Evolutionary conservation across 495 filamentous ascomycete species (phyloP), one percentile per base, ranked within the genome.

Genomic region (Talaromyces stipitatus): DNA sequence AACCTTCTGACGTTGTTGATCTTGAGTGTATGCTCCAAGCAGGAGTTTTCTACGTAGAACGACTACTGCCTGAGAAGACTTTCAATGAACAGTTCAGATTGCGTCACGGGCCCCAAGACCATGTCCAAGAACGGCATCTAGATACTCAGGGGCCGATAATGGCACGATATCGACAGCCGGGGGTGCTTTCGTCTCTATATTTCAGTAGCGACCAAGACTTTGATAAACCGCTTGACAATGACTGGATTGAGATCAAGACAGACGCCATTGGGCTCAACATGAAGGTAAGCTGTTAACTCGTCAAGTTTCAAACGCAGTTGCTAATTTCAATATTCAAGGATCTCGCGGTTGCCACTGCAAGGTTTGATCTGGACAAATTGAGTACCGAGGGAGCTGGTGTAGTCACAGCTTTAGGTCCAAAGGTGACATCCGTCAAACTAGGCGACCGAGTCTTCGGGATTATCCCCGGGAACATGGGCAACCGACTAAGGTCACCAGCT

Each of bases 361-460:
- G 33, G 30, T 61, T 60, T 16, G 54, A 62, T 18, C 64, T 65
- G 45, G 14, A 50, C 16, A 4, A 7, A 3, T 62, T 81, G 3
- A 77, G 79, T 6, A 61, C 73, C 29, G 81, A 82, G 54, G 76
- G 73, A 43, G 67, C 76, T n/a, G 84, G 83, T 47, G 50, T 82
- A 11, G 70, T 87, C 20, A 74, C 69, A 7, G 67, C 72, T 4
- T 57, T 84, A 12, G 83, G 83, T 6, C 61, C 63, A 30, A 65
- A 67, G 28, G 77, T 82, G 20, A 69, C 61, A 12, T 62, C 70
- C 16, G 63, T 85, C 50, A 67, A 76, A 41, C 65, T 76, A 22
- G 82, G 82, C 22, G 78, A 84, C 58, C 75, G 78, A 12, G 79
- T 87, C 26, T 73, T 73, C n/a, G 64, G 66, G 0, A 74, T 82